Base-by-base conservation (phyloP, 805 yeast species). In the Kodamaea hsintzibuensis region DNA sequence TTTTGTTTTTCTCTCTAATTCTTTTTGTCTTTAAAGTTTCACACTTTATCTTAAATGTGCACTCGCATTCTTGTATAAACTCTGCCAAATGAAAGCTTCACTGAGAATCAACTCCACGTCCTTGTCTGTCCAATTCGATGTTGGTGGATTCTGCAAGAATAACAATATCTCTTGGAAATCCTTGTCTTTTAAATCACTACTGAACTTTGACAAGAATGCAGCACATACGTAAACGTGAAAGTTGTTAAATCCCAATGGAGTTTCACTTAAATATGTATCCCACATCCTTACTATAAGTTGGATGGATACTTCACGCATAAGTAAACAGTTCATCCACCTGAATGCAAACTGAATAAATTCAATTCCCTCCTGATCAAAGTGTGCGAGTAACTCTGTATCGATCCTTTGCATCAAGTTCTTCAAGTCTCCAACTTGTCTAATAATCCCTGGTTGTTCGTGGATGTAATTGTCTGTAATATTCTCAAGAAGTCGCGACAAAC, bases 201-300 rank as follows among this genome's bases (percentile, higher is more conserved):
- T 84, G 85, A 96, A 95, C 64, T 90, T 86, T 56, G 91, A 88
- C 60, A 95, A 75, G 65, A 93, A 95, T 17, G 99, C 98, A 17
- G 98, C 97, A 72, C 99, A 95, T 2, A 95, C 99, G 68, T 93
- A 95, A 7, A 95, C 90, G 68, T 95, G 99, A 71, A 95, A 95
- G 63, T 86, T 91, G 62, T 89, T 89, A 66, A 95, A 91, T 1
- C 96, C 96, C 59, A 84, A 65, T 2, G 88, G 85, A 17, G 82
- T 81, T 64, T 89, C 91, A 49, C 89, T 81, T 2, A 89, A 69
- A 68, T 95, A 95, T 0, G 99, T 92, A 66, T 95, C 99, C 98
- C 99, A 95, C 96, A 95, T 93, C 53, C 99, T 79, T 18, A 92
- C 85, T 4, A 92, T 88, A 56, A 90, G 82, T 30, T 76, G 75